phyloP scores from a whole-genome alignment of 306 rosid species.

The Ziziphus jujuba region DNA sequence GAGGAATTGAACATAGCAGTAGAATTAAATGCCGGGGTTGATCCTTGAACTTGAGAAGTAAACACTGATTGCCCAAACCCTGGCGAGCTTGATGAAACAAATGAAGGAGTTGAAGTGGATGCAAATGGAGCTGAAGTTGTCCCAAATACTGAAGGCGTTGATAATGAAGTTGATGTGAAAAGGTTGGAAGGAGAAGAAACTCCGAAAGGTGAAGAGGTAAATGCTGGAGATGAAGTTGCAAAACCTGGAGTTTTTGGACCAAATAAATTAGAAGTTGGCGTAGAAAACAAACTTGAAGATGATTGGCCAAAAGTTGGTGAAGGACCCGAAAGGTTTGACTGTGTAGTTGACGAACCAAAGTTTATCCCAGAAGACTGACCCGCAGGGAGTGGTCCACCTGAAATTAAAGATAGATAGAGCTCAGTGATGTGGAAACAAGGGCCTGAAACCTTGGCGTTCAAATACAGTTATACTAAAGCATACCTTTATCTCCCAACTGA shows the following conservation, averaged over 20 bases:
- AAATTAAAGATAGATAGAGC: conserved; percentile 17
- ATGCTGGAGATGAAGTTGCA: conserved; percentile 53
- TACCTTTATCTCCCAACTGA: conserved; percentile 91
- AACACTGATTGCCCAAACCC: conserved; percentile 39
- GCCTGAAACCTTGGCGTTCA: background rate
- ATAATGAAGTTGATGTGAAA: conserved; percentile 41
- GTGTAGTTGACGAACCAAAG: conserved; percentile 55
- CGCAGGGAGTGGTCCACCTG: conserved; percentile 85
- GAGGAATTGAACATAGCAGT: conserved; percentile 54
- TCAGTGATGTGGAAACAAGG: no score
- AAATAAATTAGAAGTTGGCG: conserved; percentile 61
- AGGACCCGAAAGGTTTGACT: conserved; percentile 54
- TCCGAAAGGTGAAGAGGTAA: conserved; percentile 60
- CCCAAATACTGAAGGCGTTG: conserved; percentile 34
- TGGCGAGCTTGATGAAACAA: conserved; percentile 38
- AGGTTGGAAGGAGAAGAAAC: conserved; percentile 47
- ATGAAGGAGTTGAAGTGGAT: conserved; percentile 41
- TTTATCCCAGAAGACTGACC: conserved; percentile 48
- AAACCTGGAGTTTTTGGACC: conserved; percentile 57
- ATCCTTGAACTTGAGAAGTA: conserved; percentile 44
- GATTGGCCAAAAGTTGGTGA: conserved; percentile 60
- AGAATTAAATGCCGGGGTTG: conserved; percentile 54
- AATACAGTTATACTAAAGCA: background rate
- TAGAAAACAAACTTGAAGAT: conserved; percentile 60
- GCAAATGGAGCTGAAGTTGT: conserved; percentile 53